Percentiles rank a stretch among this genome's conserved stretches.
phyloP scores from a whole-genome alignment of 257 asterid genomes.

The Mentha longifolia region DNA sequence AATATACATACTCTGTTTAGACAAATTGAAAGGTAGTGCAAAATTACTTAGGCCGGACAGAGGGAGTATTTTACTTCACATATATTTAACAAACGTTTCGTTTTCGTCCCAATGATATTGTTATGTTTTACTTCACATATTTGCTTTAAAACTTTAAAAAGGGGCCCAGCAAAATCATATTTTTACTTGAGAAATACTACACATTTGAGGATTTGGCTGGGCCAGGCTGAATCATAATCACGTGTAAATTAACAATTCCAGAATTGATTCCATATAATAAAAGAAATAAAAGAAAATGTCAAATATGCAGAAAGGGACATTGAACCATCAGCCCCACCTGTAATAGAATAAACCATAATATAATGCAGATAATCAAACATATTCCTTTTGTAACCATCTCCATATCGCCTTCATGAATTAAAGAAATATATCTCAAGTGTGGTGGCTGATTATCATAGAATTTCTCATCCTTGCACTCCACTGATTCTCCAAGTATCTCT shows the following conservation, averaged over 20 bases:
- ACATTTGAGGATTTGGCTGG: not conserved
- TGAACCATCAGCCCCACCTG: constrained; percentile 23
- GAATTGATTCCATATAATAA: not conserved
- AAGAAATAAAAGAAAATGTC: not conserved
- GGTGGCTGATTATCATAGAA: not conserved
- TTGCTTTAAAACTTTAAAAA: too few relatives aligned
- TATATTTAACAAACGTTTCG: too few relatives aligned
- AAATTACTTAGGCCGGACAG: too few relatives aligned
- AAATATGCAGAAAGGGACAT: constrained; percentile 23
- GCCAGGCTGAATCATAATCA: not conserved
- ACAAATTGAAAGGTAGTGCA: too few relatives aligned
- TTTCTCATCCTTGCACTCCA: constrained; percentile 1
- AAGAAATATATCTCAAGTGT: not conserved
- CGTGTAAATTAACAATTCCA: not conserved
- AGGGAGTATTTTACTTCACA: too few relatives aligned
- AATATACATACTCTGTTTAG: too few relatives aligned
- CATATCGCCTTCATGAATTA: constrained; percentile 17
- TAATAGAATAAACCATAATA: constrained; percentile 19
- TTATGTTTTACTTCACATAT: too few relatives aligned
- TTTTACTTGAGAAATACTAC: too few relatives aligned
- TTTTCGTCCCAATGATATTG: too few relatives aligned
- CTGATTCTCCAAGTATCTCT: constrained; percentile 3
- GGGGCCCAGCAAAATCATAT: too few relatives aligned
- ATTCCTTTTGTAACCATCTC: constrained; percentile 21
- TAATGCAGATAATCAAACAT: constrained; percentile 14